Base-by-base conservation (phyloP, 805 yeast genomes). In the Naumovozyma dairenensis region DNA sequence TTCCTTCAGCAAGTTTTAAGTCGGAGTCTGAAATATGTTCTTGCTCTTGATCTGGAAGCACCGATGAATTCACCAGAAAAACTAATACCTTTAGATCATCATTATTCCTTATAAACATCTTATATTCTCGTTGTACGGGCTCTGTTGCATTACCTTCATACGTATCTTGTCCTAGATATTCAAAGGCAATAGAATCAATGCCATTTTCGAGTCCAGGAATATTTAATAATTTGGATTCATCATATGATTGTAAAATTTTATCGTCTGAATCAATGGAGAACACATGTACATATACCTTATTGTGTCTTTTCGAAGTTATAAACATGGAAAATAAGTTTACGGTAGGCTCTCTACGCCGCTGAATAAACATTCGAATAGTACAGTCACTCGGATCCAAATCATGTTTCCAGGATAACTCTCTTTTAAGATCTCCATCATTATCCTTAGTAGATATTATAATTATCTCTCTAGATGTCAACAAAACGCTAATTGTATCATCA, bases 401-500 rank as follows among this genome's bases (percentile, higher is more conserved):
- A 53, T 85, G 95, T 39, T 77, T 79, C 87, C 93, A 81, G 0
- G 87, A 70, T 1, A 84, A 46, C 2, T 72, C 38, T 37, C 80
- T 64, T 20, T 57, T 57, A n/a, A 72, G 48, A 3, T 57, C 53
- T 6, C 42, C 48, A 1, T 58, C 55, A 12, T 43, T 34, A 13
- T 51, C 50, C 21, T 33, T 40, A 9, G 61, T 40, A 14, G 55
- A 61, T 14, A 78, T 44, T 66, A 86, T 60, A 0, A 74, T 67
- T 6, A 86, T 33, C 45, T 81, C 87, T 36, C 68, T 71, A 1
- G 85, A 68, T 0, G 94, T 82, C 18, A 85, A 56, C 5, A 81
- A 45, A 26, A 80, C 66, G 3, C 68, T 57, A 38, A 65, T 60
- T 3, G 57, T 43, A 6, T 52, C 63, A 25, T 48, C 48, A 9